Evolutionary conservation across 1,284 basidiomycete species (phyloP).

Genomic region (Austroboletus novae-zelandiae): DNA sequence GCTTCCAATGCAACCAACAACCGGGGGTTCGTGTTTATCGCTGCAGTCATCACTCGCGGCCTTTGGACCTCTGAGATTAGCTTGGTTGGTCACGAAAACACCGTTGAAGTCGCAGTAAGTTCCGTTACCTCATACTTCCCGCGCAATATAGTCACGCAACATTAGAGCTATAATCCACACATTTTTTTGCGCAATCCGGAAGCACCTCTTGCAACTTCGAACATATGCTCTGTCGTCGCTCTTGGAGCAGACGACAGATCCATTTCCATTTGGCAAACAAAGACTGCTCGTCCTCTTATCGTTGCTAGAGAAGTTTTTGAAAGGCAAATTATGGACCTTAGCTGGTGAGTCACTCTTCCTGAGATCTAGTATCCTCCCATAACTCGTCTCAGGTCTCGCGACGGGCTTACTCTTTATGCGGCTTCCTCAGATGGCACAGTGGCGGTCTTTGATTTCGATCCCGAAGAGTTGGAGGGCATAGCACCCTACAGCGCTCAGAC

Average conservation of each 20-base stretch:
- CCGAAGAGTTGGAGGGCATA: constrained; percentile 80
- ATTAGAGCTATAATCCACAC: constrained; percentile 86
- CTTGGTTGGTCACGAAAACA: constrained; percentile 96
- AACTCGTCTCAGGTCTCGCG: constrained; percentile 68
- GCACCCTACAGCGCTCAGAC: constrained; percentile 73
- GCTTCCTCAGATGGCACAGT: constrained; percentile 96
- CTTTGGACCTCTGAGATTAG: constrained; percentile 89
- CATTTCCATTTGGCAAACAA: constrained; percentile 93
- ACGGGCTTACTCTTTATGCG: constrained; percentile 90
- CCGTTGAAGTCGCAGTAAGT: constrained; percentile 48
- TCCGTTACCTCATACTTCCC: constrained; percentile 13
- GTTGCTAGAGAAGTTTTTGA: constrained; percentile 95
- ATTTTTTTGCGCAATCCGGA: constrained; percentile 81
- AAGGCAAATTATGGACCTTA: constrained; percentile 91
- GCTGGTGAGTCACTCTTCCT: constrained; percentile 63
- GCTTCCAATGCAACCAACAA: constrained; percentile 97
- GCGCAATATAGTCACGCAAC: constrained; percentile 12
- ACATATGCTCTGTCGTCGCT: constrained; percentile 84
- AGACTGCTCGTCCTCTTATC: constrained; percentile 83
- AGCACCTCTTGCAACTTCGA: constrained; percentile 63
- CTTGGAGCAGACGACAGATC: constrained; percentile 88
- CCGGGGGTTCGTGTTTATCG: constrained; percentile 94
- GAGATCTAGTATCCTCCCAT: constrained; percentile 2
- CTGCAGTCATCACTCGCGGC: constrained; percentile 87
- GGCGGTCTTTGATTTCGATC: constrained; percentile 81